Evolutionary conservation across 2,329 filamentous ascomycete genomes (phyloP).

Genomic region (Scedosporium dehoogii): DNA sequence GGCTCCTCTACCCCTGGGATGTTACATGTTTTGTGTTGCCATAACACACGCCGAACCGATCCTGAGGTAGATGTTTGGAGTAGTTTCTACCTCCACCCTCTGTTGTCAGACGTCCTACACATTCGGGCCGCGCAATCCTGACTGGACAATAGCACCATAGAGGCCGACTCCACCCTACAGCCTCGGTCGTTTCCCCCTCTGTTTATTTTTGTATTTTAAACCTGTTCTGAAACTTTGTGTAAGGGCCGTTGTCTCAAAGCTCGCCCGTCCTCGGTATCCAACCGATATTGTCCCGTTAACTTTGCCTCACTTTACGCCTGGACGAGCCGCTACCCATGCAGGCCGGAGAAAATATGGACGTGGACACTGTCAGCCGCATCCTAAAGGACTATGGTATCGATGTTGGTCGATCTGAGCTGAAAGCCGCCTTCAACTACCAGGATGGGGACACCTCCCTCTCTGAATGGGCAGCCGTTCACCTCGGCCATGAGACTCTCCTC

Average conservation of each 20-base stretch:
- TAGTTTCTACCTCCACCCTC: neutral
- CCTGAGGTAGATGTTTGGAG: neutral
- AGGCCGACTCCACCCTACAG: too few relatives aligned
- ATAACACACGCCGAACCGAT: neutral
- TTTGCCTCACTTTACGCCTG: constrained; percentile 4
- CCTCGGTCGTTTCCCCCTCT: too few relatives aligned
- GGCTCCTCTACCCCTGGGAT: neutral
- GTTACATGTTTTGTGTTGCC: neutral
- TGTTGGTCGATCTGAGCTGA: constrained; percentile 24
- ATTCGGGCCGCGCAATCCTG: too few relatives aligned
- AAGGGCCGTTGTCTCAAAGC: too few relatives aligned
- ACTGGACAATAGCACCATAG: too few relatives aligned
- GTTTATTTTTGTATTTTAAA: too few relatives aligned
- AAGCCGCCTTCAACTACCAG: constrained; percentile 18
- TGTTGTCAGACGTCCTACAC: too few relatives aligned
- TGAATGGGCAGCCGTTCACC: constrained; percentile 39
- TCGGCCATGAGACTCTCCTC: constrained; percentile 41
- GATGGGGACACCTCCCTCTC: constrained; percentile 17
- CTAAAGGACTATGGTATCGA: constrained; percentile 21
- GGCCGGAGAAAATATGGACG: constrained; percentile 7
- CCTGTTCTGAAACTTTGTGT: too few relatives aligned
- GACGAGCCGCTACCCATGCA: neutral
- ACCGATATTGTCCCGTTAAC: too few relatives aligned
- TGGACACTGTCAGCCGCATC: constrained; percentile 11
- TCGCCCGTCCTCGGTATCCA: too few relatives aligned